Conservation (phyloP, 768 basidiomycete species). For the Lentinula edodes region DNA sequence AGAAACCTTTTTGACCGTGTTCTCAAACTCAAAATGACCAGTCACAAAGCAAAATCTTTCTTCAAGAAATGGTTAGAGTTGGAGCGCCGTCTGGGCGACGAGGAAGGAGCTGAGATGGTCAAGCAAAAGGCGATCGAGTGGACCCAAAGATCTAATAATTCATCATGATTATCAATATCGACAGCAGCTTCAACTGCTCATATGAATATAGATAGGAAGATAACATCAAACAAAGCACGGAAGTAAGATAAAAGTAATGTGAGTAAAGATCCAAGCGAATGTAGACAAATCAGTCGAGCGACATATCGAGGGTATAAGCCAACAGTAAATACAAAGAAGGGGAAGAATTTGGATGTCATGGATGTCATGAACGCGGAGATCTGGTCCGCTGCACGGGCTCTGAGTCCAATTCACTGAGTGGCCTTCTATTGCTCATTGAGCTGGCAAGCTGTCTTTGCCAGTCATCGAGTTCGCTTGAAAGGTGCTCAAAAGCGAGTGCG, state of each 20-base stretch:
- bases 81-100: slow-evolving; percentile 83
- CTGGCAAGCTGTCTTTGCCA: slow-evolving; percentile 84
- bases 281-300: slow-evolving; percentile 24
- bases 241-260: slow-evolving; percentile 24
- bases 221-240: slow-evolving; percentile 22
- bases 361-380: slow-evolving; percentile 48
- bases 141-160: slow-evolving; percentile 61
- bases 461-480: slow-evolving; percentile 77
- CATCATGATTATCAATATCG: slow-evolving; percentile 27
- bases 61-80: slow-evolving; percentile 98
- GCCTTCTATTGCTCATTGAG: slow-evolving; percentile 69
- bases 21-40: slow-evolving; percentile 81
- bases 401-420: slow-evolving; percentile 68
- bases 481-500: slow-evolving; percentile 67
- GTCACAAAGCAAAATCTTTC: slow-evolving; percentile 91
- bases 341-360: slow-evolving; percentile 12
- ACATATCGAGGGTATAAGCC: slow-evolving; percentile 42
- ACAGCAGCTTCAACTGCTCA: slow-evolving; percentile 24
- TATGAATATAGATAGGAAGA: slow-evolving; percentile 22
- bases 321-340: slow-evolving; percentile 24
- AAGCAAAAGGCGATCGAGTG: slow-evolving; percentile 91
- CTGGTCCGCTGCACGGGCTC: slow-evolving; percentile 52
- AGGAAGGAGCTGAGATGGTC: slow-evolving; percentile 70
- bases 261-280: slow-evolving; percentile 53
- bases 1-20: slow-evolving; percentile 84